phyloP scores from a whole-genome alignment of 192 early-diverging fungal species.

The Entophlyctis luteolus region DNA sequence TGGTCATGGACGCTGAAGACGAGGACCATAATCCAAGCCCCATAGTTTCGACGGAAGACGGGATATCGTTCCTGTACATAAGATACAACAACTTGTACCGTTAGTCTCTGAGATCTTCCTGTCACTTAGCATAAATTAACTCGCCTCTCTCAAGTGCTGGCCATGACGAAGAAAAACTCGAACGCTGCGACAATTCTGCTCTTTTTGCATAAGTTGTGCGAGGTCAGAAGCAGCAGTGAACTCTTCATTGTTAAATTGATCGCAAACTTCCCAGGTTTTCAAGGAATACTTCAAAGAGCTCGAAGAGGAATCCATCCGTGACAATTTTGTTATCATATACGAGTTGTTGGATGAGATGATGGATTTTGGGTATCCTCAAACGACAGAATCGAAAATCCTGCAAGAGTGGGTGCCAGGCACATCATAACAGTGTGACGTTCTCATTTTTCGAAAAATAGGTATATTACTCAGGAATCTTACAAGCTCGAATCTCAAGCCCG shows the following conservation, averaged over 20 bases:
- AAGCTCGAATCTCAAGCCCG: constrained; percentile 86
- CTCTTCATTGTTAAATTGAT: not conserved
- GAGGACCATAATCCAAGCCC: constrained; percentile 84
- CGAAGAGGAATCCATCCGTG: constrained; percentile 66
- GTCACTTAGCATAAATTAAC: not conserved
- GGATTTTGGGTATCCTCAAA: constrained; percentile 85
- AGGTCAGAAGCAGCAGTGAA: constrained; percentile 40
- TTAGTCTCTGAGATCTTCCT: constrained; percentile 40
- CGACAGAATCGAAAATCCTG: constrained; percentile 61
- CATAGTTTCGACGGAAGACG: constrained; percentile 87
- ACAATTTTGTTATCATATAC: constrained; percentile 59
- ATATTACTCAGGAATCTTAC: constrained; percentile 96
- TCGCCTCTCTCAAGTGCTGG: constrained; percentile 64
- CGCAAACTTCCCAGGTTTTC: constrained; percentile 58
- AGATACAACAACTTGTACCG: constrained; percentile 93
- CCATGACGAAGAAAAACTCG: constrained; percentile 94
- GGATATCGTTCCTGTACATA: constrained; percentile 91
- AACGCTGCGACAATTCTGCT: constrained; percentile 93
- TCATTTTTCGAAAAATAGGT: constrained; percentile 46
- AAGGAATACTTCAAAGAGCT: constrained; percentile 89
- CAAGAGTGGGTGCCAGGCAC: constrained; percentile 65
- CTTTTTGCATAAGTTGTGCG: constrained; percentile 89
- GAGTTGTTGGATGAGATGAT: constrained; percentile 58
- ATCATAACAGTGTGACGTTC: constrained; percentile 46
- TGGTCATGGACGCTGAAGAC: constrained; percentile 88